A percentile compares a stretch with the other conserved stretches of the same genome.
phyloP scores from a whole-genome alignment of 2,329 filamentous ascomycete species.

The Biscogniauxia marginata region DNA sequence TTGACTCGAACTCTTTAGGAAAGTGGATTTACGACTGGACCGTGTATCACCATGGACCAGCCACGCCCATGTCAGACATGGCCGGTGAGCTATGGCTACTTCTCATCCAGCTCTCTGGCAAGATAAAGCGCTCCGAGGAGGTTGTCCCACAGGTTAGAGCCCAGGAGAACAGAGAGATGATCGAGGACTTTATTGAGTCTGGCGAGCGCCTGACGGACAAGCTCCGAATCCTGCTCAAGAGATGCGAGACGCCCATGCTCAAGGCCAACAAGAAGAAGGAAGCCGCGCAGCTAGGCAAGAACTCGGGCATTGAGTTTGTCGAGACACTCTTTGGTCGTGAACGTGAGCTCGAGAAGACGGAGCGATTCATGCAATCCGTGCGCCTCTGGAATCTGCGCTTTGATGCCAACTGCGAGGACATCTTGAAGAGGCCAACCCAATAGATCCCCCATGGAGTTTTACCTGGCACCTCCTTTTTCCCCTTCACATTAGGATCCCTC shows the following conservation, averaged over 20 bases:
- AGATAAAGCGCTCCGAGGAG: slow-evolving; percentile 88
- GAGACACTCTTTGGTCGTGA: slow-evolving; percentile 93
- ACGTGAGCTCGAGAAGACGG: slow-evolving; percentile 82
- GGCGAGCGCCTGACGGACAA: slow-evolving; percentile 84
- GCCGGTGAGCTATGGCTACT: slow-evolving; percentile 94
- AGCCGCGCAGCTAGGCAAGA: slow-evolving; percentile 76
- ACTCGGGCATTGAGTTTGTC: slow-evolving; percentile 91
- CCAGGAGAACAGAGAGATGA: slow-evolving; percentile 71
- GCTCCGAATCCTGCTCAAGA: slow-evolving; percentile 82
- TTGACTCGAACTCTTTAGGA: slow-evolving; percentile 94
- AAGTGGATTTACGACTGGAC: slow-evolving; percentile 99
- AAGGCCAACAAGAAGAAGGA: slow-evolving; percentile 75
- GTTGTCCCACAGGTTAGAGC: slow-evolving; percentile 69
- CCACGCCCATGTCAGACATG: slow-evolving; percentile 82
- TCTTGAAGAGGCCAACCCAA: slow-evolving; percentile 63
- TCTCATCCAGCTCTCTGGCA: slow-evolving; percentile 88
- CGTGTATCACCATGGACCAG: slow-evolving; percentile 80
- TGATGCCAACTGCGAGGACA: slow-evolving; percentile 92
- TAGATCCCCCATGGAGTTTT: slow-evolving; percentile 34
- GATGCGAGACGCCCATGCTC: slow-evolving; percentile 94
- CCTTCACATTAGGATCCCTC: not conserved
- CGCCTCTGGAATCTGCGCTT: slow-evolving; percentile 90
- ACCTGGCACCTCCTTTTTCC: slow-evolving; percentile 1
- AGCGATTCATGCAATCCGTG: slow-evolving; percentile 88
- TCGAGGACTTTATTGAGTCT: slow-evolving; percentile 87